Evolutionary conservation across 805 yeast genomes (phyloP), one percentile per base, ranked within the genome.

Genomic region (Metschnikowia proteae): DNA sequence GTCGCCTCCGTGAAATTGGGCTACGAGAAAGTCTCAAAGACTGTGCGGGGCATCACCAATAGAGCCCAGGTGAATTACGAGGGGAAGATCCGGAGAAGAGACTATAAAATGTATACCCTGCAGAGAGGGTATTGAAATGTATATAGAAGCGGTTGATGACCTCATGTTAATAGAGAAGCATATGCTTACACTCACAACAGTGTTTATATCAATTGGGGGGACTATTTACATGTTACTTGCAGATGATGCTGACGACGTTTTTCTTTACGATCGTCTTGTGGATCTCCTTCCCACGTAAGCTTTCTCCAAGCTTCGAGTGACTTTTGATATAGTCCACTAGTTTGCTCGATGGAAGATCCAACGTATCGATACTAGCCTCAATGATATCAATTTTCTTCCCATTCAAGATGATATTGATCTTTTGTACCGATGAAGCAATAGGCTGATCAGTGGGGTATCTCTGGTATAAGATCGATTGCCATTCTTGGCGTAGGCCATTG

Each of bases 331-430:
- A 63, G 3, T 78, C 76, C 87, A 90, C 83, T n/a, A 62, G 58
- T 13, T 65, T 63, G 29, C 75, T 74, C 22, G 51, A 51, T 1
- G 63, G 47, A 8, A 75, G 65, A 17, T 70, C 67, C 30, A 71
- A 73, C 59, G 80, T 67, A 52, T 70, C 75, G 51, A 62, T 69
- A 3, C 65, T 64, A 31, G 64, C 66, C 6, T 58, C 58, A 47
- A 74, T 70, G 13, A 70, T 69, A 51, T 79, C 79, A 55, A 84
- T 77, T 65, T 79, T 75, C 59, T 81, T 84, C 4, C 96, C 96
- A 60, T 90, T 83, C 36, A 90, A 67, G 60, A 87, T 78, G n/a
- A 90, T 75, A 49, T 76, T 81, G 60, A 73, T 86, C 6, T 70
- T 66, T 3, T 66, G 59, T 5, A 55, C 52, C 3, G 68, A 64